Percentiles rank a stretch among this genome's conserved stretches.
These are phyloP conservation scores for Jacaranda copaia DNA, from an alignment of 257 asterid species.

Conservation along the genomic window DNA sequence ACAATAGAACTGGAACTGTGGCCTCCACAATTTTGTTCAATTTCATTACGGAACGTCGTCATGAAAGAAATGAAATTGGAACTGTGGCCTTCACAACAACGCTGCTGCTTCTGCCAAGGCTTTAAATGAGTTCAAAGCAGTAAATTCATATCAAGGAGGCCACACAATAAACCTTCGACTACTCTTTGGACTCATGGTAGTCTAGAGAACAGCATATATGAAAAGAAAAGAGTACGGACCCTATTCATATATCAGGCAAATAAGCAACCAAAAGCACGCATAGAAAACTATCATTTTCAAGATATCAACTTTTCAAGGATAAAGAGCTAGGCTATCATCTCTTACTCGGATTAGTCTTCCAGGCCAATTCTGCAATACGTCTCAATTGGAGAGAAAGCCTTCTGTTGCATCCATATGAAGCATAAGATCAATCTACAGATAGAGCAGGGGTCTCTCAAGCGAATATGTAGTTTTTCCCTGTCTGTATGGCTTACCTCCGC, in stretches of 20 bases:
- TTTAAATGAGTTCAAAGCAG: too few relatives aligned
- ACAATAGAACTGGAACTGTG: too few relatives aligned
- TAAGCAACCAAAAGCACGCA: neutral
- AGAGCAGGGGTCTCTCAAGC: neutral
- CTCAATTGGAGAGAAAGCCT: neutral
- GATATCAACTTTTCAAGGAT: neutral
- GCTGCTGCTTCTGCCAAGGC: too few relatives aligned
- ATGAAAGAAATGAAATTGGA: too few relatives aligned
- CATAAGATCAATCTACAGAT: neutral
- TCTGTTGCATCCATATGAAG: neutral
- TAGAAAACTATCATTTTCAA: too few relatives aligned
- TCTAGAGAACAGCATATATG: neutral
- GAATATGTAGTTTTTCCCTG: neutral
- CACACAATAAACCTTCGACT: neutral
- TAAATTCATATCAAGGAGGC: too few relatives aligned
- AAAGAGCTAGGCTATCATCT: neutral
- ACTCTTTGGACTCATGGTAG: neutral
- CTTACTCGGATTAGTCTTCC: neutral
- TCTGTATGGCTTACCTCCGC: constrained; percentile 1
- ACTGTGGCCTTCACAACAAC: too few relatives aligned
- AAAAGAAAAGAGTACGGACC: neutral
- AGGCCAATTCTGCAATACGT: neutral
- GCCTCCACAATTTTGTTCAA: too few relatives aligned
- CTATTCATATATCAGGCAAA: neutral
- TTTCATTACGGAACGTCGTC: too few relatives aligned